Evolutionary conservation across 116 monocot genomes (phyloP).

Genomic region (Trichopus zeylanicus): DNA sequence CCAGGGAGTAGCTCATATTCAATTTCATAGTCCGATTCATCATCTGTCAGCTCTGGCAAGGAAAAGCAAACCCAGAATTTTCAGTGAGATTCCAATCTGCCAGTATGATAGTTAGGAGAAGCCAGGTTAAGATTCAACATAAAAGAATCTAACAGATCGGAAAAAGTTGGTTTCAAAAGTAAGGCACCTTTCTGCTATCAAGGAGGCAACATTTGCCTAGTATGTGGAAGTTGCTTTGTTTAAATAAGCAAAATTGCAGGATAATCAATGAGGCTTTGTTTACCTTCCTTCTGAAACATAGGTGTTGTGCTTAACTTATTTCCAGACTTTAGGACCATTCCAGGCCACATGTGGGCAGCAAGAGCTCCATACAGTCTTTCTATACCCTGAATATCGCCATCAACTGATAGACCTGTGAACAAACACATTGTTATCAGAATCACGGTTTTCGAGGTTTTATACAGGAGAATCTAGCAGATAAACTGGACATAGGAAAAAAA

Average conservation of each 20-base stretch:
- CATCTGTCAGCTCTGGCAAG: slow-evolving; percentile 55
- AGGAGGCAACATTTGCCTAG: too few species aligned
- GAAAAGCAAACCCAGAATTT: background rate
- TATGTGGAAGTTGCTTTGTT: too few species aligned
- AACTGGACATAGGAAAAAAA: too few species aligned
- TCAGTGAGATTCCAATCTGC: background rate
- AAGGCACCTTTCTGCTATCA: too few species aligned
- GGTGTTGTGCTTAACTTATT: slow-evolving; percentile 27
- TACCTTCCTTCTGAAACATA: slow-evolving; percentile 42
- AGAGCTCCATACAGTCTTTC: slow-evolving; percentile 78
- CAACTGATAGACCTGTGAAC: slow-evolving; percentile 66
- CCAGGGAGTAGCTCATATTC: slow-evolving; percentile 85
- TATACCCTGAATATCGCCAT: slow-evolving; percentile 94
- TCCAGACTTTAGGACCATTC: slow-evolving; percentile 95
- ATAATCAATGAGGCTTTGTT: background rate
- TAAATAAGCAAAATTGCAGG: too few species aligned
- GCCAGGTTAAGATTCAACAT: background rate
- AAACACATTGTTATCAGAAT: too few species aligned
- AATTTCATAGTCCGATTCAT: slow-evolving; percentile 72
- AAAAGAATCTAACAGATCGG: background rate
- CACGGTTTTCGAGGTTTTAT: background rate
- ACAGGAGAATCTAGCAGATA: background rate
- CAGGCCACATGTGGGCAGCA: slow-evolving; percentile 98
- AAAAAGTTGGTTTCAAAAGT: too few species aligned
- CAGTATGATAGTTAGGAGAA: background rate